Conservation (phyloP, 2,329 filamentous ascomycete genomes). For the Aureobasidium sp. region DNA sequence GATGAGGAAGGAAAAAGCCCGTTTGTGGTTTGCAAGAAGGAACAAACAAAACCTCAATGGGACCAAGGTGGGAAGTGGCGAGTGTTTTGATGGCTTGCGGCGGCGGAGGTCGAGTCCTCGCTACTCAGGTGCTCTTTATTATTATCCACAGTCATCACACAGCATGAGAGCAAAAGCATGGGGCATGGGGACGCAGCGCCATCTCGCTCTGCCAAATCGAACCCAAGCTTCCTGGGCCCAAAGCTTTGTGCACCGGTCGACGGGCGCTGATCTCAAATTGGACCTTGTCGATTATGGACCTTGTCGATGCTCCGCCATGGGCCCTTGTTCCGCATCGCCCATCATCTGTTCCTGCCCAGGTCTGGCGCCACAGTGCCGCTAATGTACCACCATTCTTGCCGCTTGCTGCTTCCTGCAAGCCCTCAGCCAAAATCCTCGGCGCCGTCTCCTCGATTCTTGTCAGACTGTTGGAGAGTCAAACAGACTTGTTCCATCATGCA, state of each 20-base stretch:
- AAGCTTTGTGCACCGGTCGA: conserved; percentile 4
- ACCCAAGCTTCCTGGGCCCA: not conserved
- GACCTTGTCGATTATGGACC: not conserved
- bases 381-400: conserved; percentile 3
- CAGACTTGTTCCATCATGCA: conserved; percentile 10
- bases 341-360: not conserved
- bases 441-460: not conserved
- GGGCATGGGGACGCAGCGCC: conserved; percentile 1
- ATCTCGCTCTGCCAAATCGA: conserved; percentile 6
- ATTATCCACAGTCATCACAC: conserved; percentile 7
- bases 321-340: conserved; percentile 1
- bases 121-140: not conserved
- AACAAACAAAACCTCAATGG: not conserved
- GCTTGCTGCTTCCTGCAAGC: not conserved
- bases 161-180: conserved; percentile 3
- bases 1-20: not conserved
- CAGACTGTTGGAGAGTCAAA: not conserved
- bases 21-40: not conserved
- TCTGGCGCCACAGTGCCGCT: conserved; percentile 1
- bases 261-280: conserved; percentile 2
- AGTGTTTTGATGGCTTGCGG: not conserved
- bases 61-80: not conserved
- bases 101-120: not conserved
- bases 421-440: not conserved
- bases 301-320: not conserved